Evolutionary conservation across 495 filamentous ascomycete species (phyloP), one percentile per base, ranked within the genome.

Genomic region (Durotheca rogersii): DNA sequence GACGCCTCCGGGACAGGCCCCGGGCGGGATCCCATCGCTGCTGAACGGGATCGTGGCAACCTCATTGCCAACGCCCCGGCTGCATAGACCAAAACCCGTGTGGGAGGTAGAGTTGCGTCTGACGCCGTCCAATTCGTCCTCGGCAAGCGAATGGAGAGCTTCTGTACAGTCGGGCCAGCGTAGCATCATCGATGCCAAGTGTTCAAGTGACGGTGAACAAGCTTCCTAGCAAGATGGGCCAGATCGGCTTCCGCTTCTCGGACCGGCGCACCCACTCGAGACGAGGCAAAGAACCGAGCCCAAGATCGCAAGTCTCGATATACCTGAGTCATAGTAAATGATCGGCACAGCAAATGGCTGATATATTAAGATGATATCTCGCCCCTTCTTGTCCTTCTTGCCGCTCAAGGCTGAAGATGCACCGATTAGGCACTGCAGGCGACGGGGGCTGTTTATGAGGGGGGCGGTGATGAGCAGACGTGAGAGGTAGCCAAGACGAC

Each of bases 1-100:
- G 41, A 7, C 29, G 35, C 35, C 16, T 12, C 14, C 21, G 33
- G n/a, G n/a, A n/a, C n/a, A n/a, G n/a, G n/a, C n/a, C n/a, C n/a
- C n/a, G n/a, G n/a, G n/a, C n/a, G n/a, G n/a, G n/a, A n/a, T n/a
- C n/a, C n/a, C n/a, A n/a, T n/a, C n/a, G n/a, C n/a, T n/a, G n/a
- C n/a, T n/a, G n/a, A n/a, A n/a, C n/a, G n/a, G n/a, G n/a, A n/a
- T n/a, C n/a, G n/a, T n/a, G n/a, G n/a, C n/a, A n/a, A n/a, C n/a
- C n/a, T n/a, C n/a, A n/a, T n/a, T n/a, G n/a, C n/a, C n/a, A n/a
- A n/a, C n/a, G n/a, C n/a, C n/a, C 55, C 62, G 62, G 59, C 54
- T 65, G 55, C 40, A 55, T 34, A 49, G 59, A 56, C 59, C 60
- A 37, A 57, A 50, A 55, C 55, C 58, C 59, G 62, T 65, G 62